Base-by-base conservation (phyloP, 169 alveolate genomes). In the Besnoitia besnoiti region DNA sequence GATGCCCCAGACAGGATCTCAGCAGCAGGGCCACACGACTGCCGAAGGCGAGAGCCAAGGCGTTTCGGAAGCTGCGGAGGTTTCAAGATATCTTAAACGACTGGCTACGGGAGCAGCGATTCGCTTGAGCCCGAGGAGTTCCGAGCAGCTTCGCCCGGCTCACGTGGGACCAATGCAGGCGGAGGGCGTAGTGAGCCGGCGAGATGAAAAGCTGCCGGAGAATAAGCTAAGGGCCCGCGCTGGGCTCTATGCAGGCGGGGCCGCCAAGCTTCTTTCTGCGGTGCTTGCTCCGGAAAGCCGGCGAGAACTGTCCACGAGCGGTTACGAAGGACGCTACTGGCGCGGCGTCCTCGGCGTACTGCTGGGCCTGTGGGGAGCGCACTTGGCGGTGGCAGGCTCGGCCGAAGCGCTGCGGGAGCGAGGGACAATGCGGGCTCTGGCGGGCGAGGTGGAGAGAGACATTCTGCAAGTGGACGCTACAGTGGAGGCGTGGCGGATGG, bases 331-430 rank as follows among this genome's bases (percentile, higher is more conserved):
- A 51, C 35, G 87, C 10, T 37, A 51, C 47, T 87, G 90, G 91
- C 91, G 91, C 39, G 90, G 89, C 33, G 80, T 91, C 59, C 89
- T 91, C 49, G 79, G 87, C 67, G 62, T 91, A 87, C 35, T 84
- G 80, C 88, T 91, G 16, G 94, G 94, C 51, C 47, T 89, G 75
- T 91, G 94, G 94, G 91, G 87, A 0, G 91, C 77, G 50, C 49
- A 82, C 50, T 46, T 89, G 7, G 91, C 88, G 51, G 91, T 90
- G 39, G 82, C 91, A 49, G 59, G 90, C 19, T 77, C 44, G 14
- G 59, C 55, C 37, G 19, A 27, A 35, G 55, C 87, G n/a, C 33
- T 35, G 40, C 12, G 40, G 61, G 61, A 77, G 37, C 59, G 61
- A 8, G 14, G 40, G 5, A 8, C 87, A 39, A 27, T 39, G 61